Percentiles rank a stretch among this genome's conserved stretches.
These are phyloP conservation scores for Maudiozyma humilis DNA, from an alignment of 1,139 yeast species.

Conservation along the genomic window DNA sequence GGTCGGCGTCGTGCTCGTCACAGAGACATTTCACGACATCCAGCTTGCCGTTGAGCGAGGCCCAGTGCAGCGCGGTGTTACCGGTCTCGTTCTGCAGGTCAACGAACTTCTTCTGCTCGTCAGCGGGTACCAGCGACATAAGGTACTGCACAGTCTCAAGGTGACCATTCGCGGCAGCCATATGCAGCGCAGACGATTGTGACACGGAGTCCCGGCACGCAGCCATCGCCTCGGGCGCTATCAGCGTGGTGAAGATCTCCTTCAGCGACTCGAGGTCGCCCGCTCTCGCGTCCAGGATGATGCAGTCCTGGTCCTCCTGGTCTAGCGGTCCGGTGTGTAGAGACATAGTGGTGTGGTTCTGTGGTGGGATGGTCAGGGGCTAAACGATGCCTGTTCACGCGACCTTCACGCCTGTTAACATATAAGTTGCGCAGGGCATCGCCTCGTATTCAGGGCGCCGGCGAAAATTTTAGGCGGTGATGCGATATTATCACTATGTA, in stretches of 20 bases:
- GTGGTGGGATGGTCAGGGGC: too few species aligned
- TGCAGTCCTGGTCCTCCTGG: conserved; percentile 75
- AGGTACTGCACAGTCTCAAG: conserved; percentile 56
- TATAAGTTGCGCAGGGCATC: too few species aligned
- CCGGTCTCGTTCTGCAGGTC: conserved; percentile 66
- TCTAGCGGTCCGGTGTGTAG: conserved; percentile 28
- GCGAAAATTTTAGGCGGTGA: background rate
- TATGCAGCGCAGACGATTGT: conserved; percentile 72
- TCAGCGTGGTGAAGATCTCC: conserved; percentile 57
- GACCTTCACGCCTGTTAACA: too few species aligned
- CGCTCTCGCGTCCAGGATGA: conserved; percentile 73
- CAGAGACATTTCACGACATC: conserved; percentile 61
- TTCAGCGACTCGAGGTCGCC: conserved; percentile 74
- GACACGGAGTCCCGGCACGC: conserved; percentile 47
- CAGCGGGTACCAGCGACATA: conserved; percentile 38
- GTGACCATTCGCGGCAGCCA: conserved; percentile 95
- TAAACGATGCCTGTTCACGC: too few species aligned
- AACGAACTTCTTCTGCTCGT: conserved; percentile 43
- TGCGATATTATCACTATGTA: background rate
- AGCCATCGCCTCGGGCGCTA: conserved; percentile 40
- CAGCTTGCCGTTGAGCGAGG: conserved; percentile 78
- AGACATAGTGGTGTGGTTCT: conserved; percentile 17
- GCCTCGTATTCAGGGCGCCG: too few species aligned
- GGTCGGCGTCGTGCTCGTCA: conserved; percentile 70
- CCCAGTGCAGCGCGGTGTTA: conserved; percentile 95